Evolutionary conservation across 2,329 filamentous ascomycete genomes (phyloP).

Genomic region (Microdochium nivale): DNA sequence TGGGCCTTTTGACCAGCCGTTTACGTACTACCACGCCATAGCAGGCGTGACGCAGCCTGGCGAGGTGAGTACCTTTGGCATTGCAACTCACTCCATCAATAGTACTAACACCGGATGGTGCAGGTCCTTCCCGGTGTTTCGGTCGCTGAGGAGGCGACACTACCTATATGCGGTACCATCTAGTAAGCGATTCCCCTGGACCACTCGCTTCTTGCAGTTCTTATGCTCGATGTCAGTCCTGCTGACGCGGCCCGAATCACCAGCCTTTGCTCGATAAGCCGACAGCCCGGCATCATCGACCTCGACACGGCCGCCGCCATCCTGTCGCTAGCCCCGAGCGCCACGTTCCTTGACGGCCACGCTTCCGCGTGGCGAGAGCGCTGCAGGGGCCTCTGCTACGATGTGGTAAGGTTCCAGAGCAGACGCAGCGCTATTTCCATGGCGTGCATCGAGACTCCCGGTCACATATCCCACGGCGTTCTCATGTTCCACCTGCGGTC

Average conservation of each 20-base stretch:
- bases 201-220: background rate
- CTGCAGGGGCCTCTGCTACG: background rate
- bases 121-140: background rate
- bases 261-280: background rate
- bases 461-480: background rate
- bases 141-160: background rate
- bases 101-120: no score
- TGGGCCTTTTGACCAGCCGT: background rate
- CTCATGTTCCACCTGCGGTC: background rate
- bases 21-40: background rate
- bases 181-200: background rate
- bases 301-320: background rate
- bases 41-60: background rate
- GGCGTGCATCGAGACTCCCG: background rate
- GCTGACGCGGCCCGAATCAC: no score
- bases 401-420: background rate
- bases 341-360: background rate
- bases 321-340: background rate
- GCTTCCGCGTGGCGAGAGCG: background rate
- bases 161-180: background rate
- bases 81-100: no score
- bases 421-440: background rate
- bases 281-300: background rate
- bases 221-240: background rate
- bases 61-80: background rate